These are phyloP conservation scores for Rubia peregrina DNA, from an alignment of 305 asterid species.

Conservation along the genomic window DNA sequence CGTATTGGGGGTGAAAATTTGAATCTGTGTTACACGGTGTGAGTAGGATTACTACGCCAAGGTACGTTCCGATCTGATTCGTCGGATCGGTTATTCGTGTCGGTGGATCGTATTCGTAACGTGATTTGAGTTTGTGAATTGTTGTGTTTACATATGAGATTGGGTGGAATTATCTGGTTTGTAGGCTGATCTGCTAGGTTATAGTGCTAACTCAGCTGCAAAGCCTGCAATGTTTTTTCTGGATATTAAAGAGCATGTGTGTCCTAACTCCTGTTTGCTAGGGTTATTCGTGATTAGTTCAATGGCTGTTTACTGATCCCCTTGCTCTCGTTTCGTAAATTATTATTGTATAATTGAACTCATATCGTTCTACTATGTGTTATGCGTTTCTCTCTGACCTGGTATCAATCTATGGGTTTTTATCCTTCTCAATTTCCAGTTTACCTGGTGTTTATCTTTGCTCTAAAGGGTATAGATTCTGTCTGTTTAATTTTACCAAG, in stretches of 20 bases:
- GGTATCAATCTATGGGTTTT: background rate
- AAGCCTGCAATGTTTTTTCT: no score
- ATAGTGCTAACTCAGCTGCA: background rate
- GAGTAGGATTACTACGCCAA: constrained; percentile 38
- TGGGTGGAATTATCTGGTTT: background rate
- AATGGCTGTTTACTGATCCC: background rate
- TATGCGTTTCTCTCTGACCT: background rate
- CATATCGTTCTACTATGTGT: background rate
- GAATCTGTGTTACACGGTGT: no score
- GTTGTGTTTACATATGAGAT: background rate
- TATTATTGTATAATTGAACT: background rate
- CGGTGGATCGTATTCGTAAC: background rate
- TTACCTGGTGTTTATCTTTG: background rate
- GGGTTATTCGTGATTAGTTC: background rate
- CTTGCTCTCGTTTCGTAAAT: background rate
- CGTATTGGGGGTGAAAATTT: no score
- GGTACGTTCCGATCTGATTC: constrained; percentile 16
- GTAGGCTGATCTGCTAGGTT: background rate
- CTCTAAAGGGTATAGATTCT: background rate
- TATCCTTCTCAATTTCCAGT: background rate
- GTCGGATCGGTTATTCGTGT: background rate
- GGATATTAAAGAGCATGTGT: background rate
- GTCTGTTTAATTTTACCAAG: background rate
- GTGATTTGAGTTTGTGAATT: background rate
- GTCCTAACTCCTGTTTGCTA: background rate